Base-by-base conservation (phyloP, 345 rosid species). In the Brassica nigra region DNA sequence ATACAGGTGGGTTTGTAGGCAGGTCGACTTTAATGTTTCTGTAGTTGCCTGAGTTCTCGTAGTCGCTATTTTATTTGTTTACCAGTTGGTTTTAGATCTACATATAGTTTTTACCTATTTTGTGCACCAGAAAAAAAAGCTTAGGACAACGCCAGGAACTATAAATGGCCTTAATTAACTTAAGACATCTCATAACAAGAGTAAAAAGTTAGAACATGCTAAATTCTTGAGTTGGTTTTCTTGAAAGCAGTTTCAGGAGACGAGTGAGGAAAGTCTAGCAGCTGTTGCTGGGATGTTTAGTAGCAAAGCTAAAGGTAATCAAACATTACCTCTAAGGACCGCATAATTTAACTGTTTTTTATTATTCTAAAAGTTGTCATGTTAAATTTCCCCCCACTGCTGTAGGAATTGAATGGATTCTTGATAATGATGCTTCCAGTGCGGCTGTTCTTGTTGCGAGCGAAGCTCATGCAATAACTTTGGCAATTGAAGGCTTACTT, bases 241-340 rank as follows among this genome's bases (percentile, higher is more conserved):
- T 75, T 42, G 66, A 55, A 82, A 79, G 74, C 83, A 95, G 99
- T 86, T 84, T 80, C 96, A 88, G 82, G 99, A 95, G 85, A 87
- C 98, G n/a, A 89, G 97, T 83, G 99, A 95, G 78, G 98, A 93
- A 85, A 92, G 93, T 87, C 84, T 95, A 80, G 88, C 90, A 44
- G 98, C 99, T 83, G 97, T 95, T 83, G 98, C 99, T 14, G 99
- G 98, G 89, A 95, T 95, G 99, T 95, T 95, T 86, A 95, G 90
- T 84, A 95, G 99, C 92, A 95, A 95, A 88, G 98, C 99, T 65
- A 95, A 93, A 91, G 99, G 99, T 95, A 81, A 78, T 66, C 66
- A 71, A 5, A 83, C 28, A 31, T 18, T 54, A 54, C 27, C 27
- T 2, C 27, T 66, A 1, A 33, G 49, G 23, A 49, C 9, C 37